Conservation (phyloP, 495 filamentous ascomycete species). For the Trichoderma asperelloides region DNA sequence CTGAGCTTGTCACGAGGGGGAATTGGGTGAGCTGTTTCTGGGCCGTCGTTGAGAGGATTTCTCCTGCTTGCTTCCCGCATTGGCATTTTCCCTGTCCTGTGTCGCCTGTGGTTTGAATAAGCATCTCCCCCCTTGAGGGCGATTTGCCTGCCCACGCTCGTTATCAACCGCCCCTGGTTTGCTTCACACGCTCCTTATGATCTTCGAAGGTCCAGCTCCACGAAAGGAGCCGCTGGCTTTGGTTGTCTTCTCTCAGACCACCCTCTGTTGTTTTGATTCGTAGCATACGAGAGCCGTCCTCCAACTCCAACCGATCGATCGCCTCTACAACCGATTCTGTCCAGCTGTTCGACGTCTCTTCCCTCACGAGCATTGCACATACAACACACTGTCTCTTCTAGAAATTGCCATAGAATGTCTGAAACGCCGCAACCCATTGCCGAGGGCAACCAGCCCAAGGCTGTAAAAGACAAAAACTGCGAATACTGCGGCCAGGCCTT, state of each 20-base stretch:
- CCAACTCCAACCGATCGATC: background rate
- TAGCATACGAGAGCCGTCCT: background rate
- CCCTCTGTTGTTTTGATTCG: background rate
- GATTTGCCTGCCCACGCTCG: background rate
- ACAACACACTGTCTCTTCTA: background rate
- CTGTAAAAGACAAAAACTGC: slow-evolving; percentile 70
- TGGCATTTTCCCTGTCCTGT: background rate
- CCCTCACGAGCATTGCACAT: background rate
- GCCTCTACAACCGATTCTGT: background rate
- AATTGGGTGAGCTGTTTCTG: background rate
- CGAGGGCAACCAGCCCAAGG: slow-evolving; percentile 28
- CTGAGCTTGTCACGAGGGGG: slow-evolving; percentile 3
- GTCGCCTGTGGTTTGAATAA: background rate
- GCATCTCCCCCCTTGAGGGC: background rate
- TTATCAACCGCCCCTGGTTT: slow-evolving; percentile 4
- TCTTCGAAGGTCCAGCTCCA: background rate
- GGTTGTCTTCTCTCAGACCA: background rate
- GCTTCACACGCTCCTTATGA: slow-evolving; percentile 3
- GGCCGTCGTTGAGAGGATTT: background rate
- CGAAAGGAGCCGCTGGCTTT: slow-evolving; percentile 1
- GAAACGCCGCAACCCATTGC: slow-evolving; percentile 9
- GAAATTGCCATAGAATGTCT: background rate
- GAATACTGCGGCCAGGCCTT: slow-evolving; percentile 79
- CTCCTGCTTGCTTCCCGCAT: background rate
- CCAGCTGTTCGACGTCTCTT: background rate